phyloP scores from a whole-genome alignment of 306 rosid genomes.

The Medicago lupulina region DNA sequence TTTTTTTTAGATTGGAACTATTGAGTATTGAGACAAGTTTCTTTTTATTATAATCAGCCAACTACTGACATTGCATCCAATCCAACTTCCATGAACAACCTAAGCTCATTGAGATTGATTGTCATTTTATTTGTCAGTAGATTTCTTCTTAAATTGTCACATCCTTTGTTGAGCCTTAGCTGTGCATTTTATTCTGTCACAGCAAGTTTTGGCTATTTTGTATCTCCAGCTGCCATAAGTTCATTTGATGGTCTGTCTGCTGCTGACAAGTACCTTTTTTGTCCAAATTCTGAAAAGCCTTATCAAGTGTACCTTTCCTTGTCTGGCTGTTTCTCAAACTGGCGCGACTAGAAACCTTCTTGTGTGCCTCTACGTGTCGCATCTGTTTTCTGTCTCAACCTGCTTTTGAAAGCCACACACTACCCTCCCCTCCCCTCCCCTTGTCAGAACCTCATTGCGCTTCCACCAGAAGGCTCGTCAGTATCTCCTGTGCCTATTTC shows the following conservation, averaged over 20 bases:
- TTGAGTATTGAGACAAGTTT: not conserved
- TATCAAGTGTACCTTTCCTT: not conserved
- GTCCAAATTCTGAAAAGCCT: too few relatives aligned
- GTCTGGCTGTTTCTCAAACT: not conserved
- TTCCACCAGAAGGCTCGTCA: not conserved
- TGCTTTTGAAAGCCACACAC: slow-evolving; percentile 1
- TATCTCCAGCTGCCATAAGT: not conserved
- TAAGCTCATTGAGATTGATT: slow-evolving; percentile 17
- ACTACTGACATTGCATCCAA: slow-evolving; percentile 5
- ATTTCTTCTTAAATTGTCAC: slow-evolving; percentile 4
- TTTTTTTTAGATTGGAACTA: slow-evolving; percentile 9
- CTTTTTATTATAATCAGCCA: not conserved
- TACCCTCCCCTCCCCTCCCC: not conserved
- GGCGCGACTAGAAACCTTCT: not conserved
- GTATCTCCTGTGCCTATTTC: not conserved
- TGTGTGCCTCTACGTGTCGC: not conserved
- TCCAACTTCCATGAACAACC: not conserved
- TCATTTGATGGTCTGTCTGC: not conserved
- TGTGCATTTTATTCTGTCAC: not conserved
- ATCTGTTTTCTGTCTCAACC: not conserved
- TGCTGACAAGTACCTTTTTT: not conserved
- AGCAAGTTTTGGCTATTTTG: not conserved
- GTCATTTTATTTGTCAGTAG: slow-evolving; percentile 12
- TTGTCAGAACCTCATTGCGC: not conserved
- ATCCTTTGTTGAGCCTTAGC: not conserved